Evolutionary conservation across 2,329 filamentous ascomycete genomes (phyloP), one percentile per base, ranked within the genome.

Genomic region (Talaromyces sp.): DNA sequence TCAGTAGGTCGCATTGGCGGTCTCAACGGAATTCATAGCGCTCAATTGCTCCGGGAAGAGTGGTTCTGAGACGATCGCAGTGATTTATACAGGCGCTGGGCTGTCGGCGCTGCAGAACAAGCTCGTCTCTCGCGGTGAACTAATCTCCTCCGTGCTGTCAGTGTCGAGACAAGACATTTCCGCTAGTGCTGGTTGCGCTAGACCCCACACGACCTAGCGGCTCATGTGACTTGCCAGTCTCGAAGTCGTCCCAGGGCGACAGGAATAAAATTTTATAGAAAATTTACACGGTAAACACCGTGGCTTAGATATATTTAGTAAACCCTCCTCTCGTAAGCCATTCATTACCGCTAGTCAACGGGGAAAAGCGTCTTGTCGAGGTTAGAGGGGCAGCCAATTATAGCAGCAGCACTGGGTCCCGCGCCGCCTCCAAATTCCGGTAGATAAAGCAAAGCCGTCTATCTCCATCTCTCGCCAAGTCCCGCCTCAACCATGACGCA

Each of bases 401-500:
- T 51, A 53, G 25, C 27, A 30, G 27, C 52, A 56, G 55, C 47
- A 22, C 19, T 30, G 44, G 44, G 57, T 39, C 57, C 59, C 58
- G 60, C 62, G 62, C 63, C 47, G 49, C 55, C 28, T 59, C 57
- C 49, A 53, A 53, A 53, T 53, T 53, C 25, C 25, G 4, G 47
- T 30, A 28, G 49, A 53, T 53, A 53, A 52, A 52, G 32, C 44
- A 51, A n/a, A n/a, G 28, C 28, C 25, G 44, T 59, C 57, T 25
- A 36, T 53, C n/a, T n/a, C 44, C 49, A 22, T 52, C 28, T 39
- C 28, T 53, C 17, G 49, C 52, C 44, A 33, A 27, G 19, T 44
- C n/a, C 51, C 33, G 19, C 30, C 8, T 15, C 17, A 36, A 60
- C 42, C 27, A 55, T 60, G 58, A 55, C 30, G 58, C 33, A 47